Percentiles rank a stretch among this genome's conserved stretches.
phyloP scores from a whole-genome alignment of 768 basidiomycete genomes.

The Nevesoporus exiguus region DNA sequence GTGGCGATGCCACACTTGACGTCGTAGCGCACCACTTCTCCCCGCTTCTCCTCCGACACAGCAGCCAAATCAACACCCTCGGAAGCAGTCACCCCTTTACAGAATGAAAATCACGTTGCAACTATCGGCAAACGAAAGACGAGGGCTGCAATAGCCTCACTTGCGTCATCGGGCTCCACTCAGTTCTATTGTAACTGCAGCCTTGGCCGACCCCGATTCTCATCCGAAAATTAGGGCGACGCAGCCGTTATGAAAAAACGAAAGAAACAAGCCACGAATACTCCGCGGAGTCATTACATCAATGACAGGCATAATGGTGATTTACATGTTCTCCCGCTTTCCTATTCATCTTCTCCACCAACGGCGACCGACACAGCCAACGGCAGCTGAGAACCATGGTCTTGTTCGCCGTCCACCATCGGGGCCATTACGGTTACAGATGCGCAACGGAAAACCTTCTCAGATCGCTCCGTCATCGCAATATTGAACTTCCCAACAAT shows the following conservation, averaged over 20 bases:
- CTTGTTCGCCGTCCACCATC: constrained; percentile 21
- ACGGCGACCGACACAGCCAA: constrained; percentile 25
- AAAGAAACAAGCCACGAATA: background rate
- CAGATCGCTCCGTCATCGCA: constrained; percentile 27
- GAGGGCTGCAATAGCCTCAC: background rate
- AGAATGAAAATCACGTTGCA: constrained; percentile 3
- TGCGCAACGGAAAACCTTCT: constrained; percentile 28
- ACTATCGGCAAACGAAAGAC: background rate
- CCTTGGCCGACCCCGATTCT: background rate
- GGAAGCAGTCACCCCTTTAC: background rate
- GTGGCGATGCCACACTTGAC: background rate
- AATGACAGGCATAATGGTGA: background rate
- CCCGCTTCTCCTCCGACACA: background rate
- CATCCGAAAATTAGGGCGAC: background rate
- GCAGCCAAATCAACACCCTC: background rate
- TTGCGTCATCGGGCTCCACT: background rate
- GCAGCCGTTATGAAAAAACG: background rate
- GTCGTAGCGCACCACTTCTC: background rate
- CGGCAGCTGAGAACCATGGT: constrained; percentile 33
- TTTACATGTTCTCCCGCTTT: background rate
- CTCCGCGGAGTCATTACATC: background rate
- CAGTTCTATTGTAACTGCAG: background rate
- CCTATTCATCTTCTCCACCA: background rate
- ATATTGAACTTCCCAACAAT: constrained; percentile 54
- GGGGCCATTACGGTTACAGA: constrained; percentile 32